These are phyloP conservation scores for Hypoxylon sp. DNA, from an alignment of 2,329 filamentous ascomycete species.

Conservation along the genomic window DNA sequence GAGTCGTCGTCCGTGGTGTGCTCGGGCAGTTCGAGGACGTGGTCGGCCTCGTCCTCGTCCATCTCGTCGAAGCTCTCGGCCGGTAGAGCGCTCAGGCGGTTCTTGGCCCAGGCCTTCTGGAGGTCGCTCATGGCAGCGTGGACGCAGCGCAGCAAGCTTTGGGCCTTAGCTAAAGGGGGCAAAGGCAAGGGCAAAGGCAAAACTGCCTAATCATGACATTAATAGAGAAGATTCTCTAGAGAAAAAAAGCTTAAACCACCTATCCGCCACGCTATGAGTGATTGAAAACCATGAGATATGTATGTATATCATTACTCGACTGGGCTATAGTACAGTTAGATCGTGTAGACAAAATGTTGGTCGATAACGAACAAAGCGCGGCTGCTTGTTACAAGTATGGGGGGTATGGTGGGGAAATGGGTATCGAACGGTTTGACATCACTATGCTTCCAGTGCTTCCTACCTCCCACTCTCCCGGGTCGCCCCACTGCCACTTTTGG, in stretches of 20 bases:
- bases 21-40: conserved; percentile 58
- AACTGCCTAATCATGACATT: conserved; percentile 23
- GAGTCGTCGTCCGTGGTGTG: conserved; percentile 72
- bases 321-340: not conserved
- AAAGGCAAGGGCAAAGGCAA: not conserved
- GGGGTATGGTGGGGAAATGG: not conserved
- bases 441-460: not conserved
- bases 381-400: not conserved
- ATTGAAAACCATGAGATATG: not conserved
- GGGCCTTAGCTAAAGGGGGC: not conserved
- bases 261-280: conserved; percentile 3
- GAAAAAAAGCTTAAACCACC: conserved; percentile 2
- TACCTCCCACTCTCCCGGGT: not conserved
- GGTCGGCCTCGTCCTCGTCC: conserved; percentile 60
- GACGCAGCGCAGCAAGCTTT: not conserved
- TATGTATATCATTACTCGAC: conserved; percentile 23
- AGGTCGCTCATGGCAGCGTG: conserved; percentile 76
- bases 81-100: conserved; percentile 73
- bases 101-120: conserved; percentile 81
- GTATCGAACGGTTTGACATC: not conserved
- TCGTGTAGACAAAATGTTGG: not conserved
- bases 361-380: conserved; percentile 2
- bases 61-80: conserved; percentile 63
- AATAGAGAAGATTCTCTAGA: not conserved
- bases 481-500: not conserved